Base-by-base conservation (phyloP, 176 grass and related monocot genomes). In the Oryza australiensis region DNA sequence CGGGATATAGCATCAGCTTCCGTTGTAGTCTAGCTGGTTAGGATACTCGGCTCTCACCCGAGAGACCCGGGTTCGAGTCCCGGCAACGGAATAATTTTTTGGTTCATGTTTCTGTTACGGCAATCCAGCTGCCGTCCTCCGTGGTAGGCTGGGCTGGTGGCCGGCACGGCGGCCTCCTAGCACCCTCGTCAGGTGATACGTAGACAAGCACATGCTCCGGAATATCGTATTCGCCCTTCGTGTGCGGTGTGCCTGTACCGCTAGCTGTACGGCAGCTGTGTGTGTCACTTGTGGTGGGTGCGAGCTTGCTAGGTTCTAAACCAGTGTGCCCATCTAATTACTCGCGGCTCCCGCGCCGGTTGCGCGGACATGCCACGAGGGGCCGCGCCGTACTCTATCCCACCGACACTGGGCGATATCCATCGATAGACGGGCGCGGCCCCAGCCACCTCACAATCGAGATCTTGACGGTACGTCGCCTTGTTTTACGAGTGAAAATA, bases 21-120 rank as follows among this genome's bases (percentile, higher is more conserved):
- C 78, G 86, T 93, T 89, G 86, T 93, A 88, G 88, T 94, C 88
- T 98, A 93, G 90, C 69, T 98, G 90, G 90, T 91, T 91, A 98
- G 90, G 92, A 91, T 94, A 94, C 88, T 93, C 86, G 86, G 88
- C 90, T 93, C 92, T 97, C 90, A 94, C 84, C 84, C 80, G 78
- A 97, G 78, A 91, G 86, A 94, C 92, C 80, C 66, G 82, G 79
- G 87, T 94, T 82, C 67, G 32, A 97, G 75, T 94, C 74, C 94
- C 84, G 74, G 79, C 86, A 91, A 91, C 70, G 86, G 77, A 93
- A 85, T 40, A 9, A 10, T 40, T 40, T 1, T 35, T 26, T 66
- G 18, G 12, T 49, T 34, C 1, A 0, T 22, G 20, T 11, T 12
- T 24, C 20, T 20, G 16, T 16, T 51, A 46, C 43, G 13, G 13